These are phyloP conservation scores for Rhizopus microsporus DNA, from an alignment of 371 early-diverging fungal species.

Conservation along the genomic window DNA sequence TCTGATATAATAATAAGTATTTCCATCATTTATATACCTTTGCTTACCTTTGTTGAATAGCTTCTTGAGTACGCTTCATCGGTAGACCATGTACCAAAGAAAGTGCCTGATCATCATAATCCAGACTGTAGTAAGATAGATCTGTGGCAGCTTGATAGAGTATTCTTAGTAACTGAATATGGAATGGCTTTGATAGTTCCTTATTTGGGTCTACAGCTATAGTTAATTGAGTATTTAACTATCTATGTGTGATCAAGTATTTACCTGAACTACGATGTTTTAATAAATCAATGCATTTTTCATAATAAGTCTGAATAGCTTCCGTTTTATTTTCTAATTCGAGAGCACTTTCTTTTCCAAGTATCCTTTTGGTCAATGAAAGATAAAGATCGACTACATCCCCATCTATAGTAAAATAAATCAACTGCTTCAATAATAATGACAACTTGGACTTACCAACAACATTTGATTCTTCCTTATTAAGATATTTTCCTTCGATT, in stretches of 20 bases:
- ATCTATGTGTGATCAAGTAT: neutral
- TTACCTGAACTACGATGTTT: slow-evolving; percentile 26
- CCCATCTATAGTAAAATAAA: slow-evolving; percentile 26
- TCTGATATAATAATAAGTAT: slow-evolving; percentile 9
- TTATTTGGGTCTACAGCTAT: slow-evolving; percentile 21
- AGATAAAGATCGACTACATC: slow-evolving; percentile 27
- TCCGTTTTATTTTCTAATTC: slow-evolving; percentile 7
- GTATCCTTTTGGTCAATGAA: slow-evolving; percentile 27
- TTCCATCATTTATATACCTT: neutral
- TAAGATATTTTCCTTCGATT: slow-evolving; percentile 28
- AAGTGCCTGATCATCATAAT: slow-evolving; percentile 19
- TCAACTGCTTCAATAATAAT: neutral
- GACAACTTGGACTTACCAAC: slow-evolving; percentile 20
- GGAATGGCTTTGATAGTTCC: slow-evolving; percentile 33
- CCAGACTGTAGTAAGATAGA: slow-evolving; percentile 13
- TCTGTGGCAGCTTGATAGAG: slow-evolving; percentile 28
- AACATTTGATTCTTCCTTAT: slow-evolving; percentile 29
- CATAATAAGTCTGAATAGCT: slow-evolving; percentile 15
- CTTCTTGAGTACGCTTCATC: slow-evolving; percentile 38
- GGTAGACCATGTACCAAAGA: slow-evolving; percentile 20
- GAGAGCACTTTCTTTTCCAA: slow-evolving; percentile 9
- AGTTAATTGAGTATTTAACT: neutral
- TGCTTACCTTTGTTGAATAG: slow-evolving; percentile 34
- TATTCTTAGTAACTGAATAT: slow-evolving; percentile 25
- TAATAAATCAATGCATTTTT: slow-evolving; percentile 20